Base-by-base conservation (phyloP, 495 filamentous ascomycete species). In the Neurospora sp. region DNA sequence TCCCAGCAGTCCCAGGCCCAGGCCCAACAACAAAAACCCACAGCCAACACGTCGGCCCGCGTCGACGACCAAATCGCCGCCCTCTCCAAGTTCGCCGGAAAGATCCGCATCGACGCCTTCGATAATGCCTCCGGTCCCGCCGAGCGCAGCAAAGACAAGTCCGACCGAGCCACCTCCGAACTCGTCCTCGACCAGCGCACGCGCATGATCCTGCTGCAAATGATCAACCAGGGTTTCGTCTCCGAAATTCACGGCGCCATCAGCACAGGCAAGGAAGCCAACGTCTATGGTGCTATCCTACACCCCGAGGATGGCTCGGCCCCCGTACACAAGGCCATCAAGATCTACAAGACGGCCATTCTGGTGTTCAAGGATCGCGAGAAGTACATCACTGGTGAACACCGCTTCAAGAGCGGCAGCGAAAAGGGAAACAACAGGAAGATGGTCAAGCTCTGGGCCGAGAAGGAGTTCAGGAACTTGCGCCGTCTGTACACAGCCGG, bases 381-480 rank as follows among this genome's bases (percentile, higher is more conserved):
- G 77, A 92, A 92, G 74, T 99, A 99, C 79, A 93, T 98, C 41
- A 91, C 90, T 1, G 96, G 96, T 71, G 96, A 98, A 80, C 93
- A 93, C 81, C 86, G 96, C 39, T 85, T 86, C 78, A 84, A 84
- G 72, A 83, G 87, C 65, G 95, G 94, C 42, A 94, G 94, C 81
- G 94, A 93, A 82, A 98, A 98, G 85, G 91, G 89, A 72, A 95
- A 92, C 82, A 96, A 93, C 81, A 88, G 94, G 5, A 92, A 94
- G 68, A 98, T 97, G 94, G 94, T 99, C 69, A 96, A 97, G 81
- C 82, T 97, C 59, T 99, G 96, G 96, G 96, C 96, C 5, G 94
- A 98, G 82, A 99, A 99, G 83, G 96, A 99, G 81, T 96, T 97
- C 86, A 88, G 96, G 68, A 98, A 99, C 82, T 78, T 99, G 72